Evolutionary conservation across 768 basidiomycete species (phyloP).

Genomic region (Candolleomyces efflorescens): DNA sequence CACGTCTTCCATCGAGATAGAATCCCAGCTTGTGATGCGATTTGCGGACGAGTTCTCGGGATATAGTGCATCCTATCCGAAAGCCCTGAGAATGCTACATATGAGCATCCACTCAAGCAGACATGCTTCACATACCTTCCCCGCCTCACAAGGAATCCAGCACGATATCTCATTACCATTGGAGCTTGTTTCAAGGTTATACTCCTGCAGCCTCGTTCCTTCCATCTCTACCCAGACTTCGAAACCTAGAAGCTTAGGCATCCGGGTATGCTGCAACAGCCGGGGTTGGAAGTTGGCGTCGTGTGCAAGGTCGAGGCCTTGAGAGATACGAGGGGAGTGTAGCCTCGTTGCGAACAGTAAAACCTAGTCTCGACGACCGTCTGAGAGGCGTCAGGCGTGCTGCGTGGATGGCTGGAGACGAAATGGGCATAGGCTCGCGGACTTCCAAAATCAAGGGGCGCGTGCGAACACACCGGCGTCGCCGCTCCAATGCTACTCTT

Average conservation of each 20-base stretch:
- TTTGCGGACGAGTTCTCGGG: neutral
- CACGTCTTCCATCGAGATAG: neutral
- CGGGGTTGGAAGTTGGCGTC: too few species aligned
- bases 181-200: neutral
- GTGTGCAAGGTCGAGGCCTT: too few species aligned
- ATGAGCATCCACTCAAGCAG: too few species aligned
- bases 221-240: neutral
- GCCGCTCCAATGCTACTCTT: too few species aligned
- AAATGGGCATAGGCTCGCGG: too few species aligned
- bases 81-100: neutral
- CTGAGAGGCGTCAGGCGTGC: too few species aligned
- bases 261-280: neutral
- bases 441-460: too few species aligned
- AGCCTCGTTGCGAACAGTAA: too few species aligned
- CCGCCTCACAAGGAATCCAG: slow-evolving; percentile 2
- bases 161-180: neutral
- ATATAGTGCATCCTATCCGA: neutral
- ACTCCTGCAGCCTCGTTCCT: neutral
- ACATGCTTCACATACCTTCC: neutral
- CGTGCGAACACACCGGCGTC: too few species aligned
- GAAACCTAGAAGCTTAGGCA: neutral
- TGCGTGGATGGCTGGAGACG: too few species aligned
- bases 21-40: neutral
- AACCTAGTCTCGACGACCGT: too few species aligned
- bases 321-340: too few species aligned